Conservation (phyloP, 78 protist species). For the Isochrysis galbana region DNA sequence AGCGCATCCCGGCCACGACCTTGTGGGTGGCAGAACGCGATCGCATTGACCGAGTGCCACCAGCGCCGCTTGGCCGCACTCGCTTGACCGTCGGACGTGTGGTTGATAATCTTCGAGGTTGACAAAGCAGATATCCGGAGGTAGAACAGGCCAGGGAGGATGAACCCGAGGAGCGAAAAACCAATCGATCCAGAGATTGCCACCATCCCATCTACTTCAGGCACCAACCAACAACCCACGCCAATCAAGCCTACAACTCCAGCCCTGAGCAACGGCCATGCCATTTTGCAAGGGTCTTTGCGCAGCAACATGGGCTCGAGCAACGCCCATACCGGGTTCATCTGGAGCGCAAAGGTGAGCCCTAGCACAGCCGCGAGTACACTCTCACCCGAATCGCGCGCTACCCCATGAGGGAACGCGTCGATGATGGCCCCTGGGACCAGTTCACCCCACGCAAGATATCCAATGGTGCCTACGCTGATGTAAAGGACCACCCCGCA, state of each 20-base stretch:
- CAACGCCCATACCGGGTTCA: not conserved
- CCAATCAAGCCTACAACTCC: not conserved
- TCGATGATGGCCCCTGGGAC: not conserved
- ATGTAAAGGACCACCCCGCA: not conserved
- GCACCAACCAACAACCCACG: not conserved
- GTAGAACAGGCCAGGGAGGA: not conserved
- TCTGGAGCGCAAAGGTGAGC: not conserved
- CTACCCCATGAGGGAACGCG: not conserved
- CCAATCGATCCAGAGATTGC: not conserved
- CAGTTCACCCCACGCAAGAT: not conserved
- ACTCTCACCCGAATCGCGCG: not conserved
- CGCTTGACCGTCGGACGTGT: too few relatives aligned
- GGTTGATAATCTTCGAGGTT: too few relatives aligned
- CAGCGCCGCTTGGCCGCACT: too few relatives aligned
- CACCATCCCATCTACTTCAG: not conserved
- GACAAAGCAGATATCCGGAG: too few relatives aligned
- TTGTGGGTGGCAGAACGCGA: too few relatives aligned
- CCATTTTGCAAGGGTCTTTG: too few relatives aligned
- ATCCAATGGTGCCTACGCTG: not conserved
- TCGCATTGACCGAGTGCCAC: too few relatives aligned
- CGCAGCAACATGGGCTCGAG: not conserved
- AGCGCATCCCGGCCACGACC: too few relatives aligned
- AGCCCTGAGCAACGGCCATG: not conserved
- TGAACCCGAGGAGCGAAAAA: not conserved
- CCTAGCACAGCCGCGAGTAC: not conserved